Evolutionary conservation across 306 rosid genomes (phyloP), one percentile per base, ranked within the genome.

Genomic region (Myrica gale): DNA sequence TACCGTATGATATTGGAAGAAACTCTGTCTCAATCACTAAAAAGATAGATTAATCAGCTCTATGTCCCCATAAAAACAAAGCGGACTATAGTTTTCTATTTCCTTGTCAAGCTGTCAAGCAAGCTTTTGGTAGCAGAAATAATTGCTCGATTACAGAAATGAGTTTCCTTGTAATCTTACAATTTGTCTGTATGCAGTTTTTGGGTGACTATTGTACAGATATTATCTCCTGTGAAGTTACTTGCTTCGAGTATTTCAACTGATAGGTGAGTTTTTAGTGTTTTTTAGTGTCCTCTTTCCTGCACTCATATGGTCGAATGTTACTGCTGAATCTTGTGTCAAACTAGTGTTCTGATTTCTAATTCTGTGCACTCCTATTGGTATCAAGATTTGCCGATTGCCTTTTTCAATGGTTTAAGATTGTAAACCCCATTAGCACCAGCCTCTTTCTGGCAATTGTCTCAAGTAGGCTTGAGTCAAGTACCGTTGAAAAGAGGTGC

Each of bases 161-260:
- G 26, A 20, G 6, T 57, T 57, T 10, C 5, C 21, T 66, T 66
- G 7, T 66, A 17, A n/a, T 66, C 69, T 65, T 17, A 17, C 48
- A 65, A 41, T 65, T 6, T 9, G 21, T 65, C 13, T 5, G 5
- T n/a, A 4, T 42, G 70, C 70, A 66, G 70, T 42, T 66, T 66
- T 26, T 66, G 15, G 50, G 70, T 16, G 70, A 66, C 70, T 42
- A 4, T 66, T 43, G 7, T 3, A 42, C 23, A 66, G 17, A 37
- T 66, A 17, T 15, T 66, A 42, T 44, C 70, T 66, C 70, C 70
- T 66, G 26, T 17, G 50, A 66, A 66, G 70, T 66, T 66, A 9
- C 20, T 1, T 42, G 70, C 50, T 66, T 42, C 32, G 5, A 65
- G 15, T 42, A 65, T 65, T 41, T 23, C 50, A 42, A 66, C 70